phyloP scores from a whole-genome alignment of 495 filamentous ascomycete genomes.

The Hapsidospora chrysogenum region DNA sequence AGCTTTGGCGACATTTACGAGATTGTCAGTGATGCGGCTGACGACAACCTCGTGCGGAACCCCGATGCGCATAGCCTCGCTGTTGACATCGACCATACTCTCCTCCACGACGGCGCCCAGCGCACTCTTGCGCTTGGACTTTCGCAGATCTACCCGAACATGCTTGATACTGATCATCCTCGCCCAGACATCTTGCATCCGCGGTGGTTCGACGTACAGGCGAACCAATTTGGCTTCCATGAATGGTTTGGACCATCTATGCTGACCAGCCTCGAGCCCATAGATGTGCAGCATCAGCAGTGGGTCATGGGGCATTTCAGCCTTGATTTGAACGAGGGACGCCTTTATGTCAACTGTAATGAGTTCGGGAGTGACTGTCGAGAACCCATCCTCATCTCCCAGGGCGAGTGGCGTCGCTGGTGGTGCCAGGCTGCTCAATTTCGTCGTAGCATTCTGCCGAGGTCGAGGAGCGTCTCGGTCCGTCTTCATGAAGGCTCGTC shows the following conservation, averaged over 20 bases:
- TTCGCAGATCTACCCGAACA: conserved; percentile 61
- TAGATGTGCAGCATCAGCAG: conserved; percentile 81
- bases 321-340: conserved; percentile 72
- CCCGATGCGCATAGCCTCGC: conserved; percentile 72
- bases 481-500: conserved; percentile 49
- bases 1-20: conserved; percentile 75
- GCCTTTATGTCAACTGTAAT: conserved; percentile 65
- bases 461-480: conserved; percentile 13
- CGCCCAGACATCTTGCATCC: conserved; percentile 67
- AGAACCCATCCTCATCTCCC: conserved; percentile 10
- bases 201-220: conserved; percentile 72
- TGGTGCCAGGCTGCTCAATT: conserved; percentile 15
- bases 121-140: conserved; percentile 50
- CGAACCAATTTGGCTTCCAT: conserved; percentile 57
- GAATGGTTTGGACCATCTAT: conserved; percentile 73
- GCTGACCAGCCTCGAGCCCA: conserved; percentile 59
- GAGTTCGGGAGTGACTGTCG: conserved; percentile 36
- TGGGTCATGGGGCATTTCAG: conserved; percentile 70
- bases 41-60: conserved; percentile 91
- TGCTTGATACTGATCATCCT: conserved; percentile 69
- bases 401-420: conserved; percentile 15
- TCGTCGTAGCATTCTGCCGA: conserved; percentile 7
- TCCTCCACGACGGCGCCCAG: conserved; percentile 45
- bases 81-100: conserved; percentile 65
- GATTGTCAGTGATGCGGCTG: conserved; percentile 82